phyloP scores from a whole-genome alignment of 257 asterid genomes.

The Linderniella brevidens region DNA sequence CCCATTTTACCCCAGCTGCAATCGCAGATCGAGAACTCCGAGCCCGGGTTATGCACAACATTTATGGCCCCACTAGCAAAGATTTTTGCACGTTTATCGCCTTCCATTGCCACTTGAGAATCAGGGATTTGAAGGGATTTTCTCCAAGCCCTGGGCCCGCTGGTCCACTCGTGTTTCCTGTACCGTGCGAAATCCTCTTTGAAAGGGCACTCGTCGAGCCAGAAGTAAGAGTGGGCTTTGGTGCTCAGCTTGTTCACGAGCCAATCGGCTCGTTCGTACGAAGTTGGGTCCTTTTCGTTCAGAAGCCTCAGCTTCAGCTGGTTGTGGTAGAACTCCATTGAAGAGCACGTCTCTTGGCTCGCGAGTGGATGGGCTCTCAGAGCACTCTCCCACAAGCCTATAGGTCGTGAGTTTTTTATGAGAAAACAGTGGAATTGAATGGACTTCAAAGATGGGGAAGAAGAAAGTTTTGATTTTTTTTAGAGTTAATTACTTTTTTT shows the following conservation, averaged over 20 bases:
- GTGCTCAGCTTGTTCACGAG: slow-evolving; percentile 66
- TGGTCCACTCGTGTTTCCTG: slow-evolving; percentile 74
- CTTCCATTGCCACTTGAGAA: slow-evolving; percentile 41
- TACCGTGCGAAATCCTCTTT: slow-evolving; percentile 78
- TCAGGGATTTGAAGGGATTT: slow-evolving; percentile 60
- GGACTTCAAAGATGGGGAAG: neutral
- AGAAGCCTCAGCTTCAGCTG: slow-evolving; percentile 64
- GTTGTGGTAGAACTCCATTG: slow-evolving; percentile 78
- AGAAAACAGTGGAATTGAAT: slow-evolving; percentile 5
- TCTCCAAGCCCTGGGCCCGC: slow-evolving; percentile 77
- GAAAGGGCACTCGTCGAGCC: slow-evolving; percentile 84
- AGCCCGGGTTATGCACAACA: slow-evolving; percentile 50
- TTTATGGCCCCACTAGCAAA: slow-evolving; percentile 26
- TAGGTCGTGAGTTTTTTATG: slow-evolving; percentile 12
- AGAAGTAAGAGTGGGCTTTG: slow-evolving; percentile 75
- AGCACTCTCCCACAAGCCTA: slow-evolving; percentile 55
- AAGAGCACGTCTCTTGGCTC: slow-evolving; percentile 76
- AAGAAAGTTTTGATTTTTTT: neutral
- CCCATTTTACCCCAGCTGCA: slow-evolving; percentile 73
- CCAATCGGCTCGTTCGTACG: slow-evolving; percentile 76
- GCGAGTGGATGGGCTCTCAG: slow-evolving; percentile 65
- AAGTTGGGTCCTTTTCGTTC: slow-evolving; percentile 46
- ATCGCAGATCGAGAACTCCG: slow-evolving; percentile 77
- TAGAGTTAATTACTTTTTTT: too few species aligned
- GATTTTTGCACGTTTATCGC: slow-evolving; percentile 34